Base-by-base conservation (phyloP, 2,329 filamentous ascomycete species). In the Arthrobotrys conoides region DNA sequence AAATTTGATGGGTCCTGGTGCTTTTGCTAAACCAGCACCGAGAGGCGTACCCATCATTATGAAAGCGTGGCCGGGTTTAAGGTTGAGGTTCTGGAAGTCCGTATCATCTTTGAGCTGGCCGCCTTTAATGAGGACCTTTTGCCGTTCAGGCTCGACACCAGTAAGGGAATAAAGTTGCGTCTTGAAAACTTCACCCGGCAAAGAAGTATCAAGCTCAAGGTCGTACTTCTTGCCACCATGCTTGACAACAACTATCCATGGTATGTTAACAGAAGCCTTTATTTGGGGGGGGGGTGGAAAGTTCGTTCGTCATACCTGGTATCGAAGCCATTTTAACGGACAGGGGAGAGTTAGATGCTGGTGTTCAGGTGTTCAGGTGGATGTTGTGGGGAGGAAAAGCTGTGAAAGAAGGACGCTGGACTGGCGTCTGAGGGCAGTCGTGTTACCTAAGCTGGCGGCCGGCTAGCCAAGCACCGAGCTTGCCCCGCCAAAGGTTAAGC, bases 1-100 rank as follows among this genome's bases (percentile, higher is more conserved):
- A 82, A 99, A 99, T 85, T 92, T 96, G 83, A 94, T 88, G 81
- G 89, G 88, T 83, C 96, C 91, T 36, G 96, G 96, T 67, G 87
- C 86, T 66, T 91, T 90, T 76, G 91, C 87, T 33, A 92, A 87
- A 38, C 85, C 86, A 49, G 88, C 88, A 14, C 89, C 90, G 20
- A 92, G 90, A 3, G 95, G 92, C 2, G 93, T 96, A 44, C 96
- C 96, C 89, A 99, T 93, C 92, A 99, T 96, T 91, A 97, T 97
- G 84, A 99, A 92, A 22, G 87, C 89, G 84, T 97, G 93, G 71
- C 92, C 92, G 38, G 92, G 87, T 87, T 97, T 98, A 82, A 97
- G 90, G 82, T 91, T 91, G 79, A 98, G 88, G 82, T 91, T 92
- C 81, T 90, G 90, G 84, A 99, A 90, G 76, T 93, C 91, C 75